These are phyloP conservation scores for Herpetomonas tarakana DNA, from an alignment of 208 protist genomes.

Conservation along the genomic window DNA sequence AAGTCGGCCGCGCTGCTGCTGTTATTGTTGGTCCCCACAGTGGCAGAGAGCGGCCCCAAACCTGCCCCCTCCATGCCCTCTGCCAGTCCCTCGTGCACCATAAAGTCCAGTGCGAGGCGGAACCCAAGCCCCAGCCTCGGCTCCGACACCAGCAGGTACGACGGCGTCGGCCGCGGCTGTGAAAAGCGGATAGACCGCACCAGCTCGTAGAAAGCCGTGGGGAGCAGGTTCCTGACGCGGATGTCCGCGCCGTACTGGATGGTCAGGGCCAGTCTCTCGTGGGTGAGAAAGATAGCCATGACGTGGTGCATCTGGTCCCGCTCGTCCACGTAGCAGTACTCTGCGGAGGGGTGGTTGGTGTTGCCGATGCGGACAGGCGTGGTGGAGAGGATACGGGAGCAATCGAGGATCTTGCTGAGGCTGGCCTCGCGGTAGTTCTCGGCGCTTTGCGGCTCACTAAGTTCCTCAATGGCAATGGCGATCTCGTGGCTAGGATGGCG, in stretches of 20 bases:
- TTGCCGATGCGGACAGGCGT: conserved; percentile 57
- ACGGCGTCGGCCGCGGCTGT: conserved; percentile 54
- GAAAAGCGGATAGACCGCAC: conserved; percentile 59
- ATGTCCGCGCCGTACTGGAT: conserved; percentile 73
- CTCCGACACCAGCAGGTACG: conserved; percentile 80
- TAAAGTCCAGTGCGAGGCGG: conserved; percentile 74
- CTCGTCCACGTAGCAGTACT: conserved; percentile 83
- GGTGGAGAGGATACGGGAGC: conserved; percentile 47
- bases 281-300: conserved; percentile 70
- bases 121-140: conserved; percentile 79
- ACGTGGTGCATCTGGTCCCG: conserved; percentile 40
- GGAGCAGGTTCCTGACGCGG: conserved; percentile 57
- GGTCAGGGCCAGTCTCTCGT: conserved; percentile 63
- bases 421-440: conserved; percentile 65
- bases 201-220: conserved; percentile 72
- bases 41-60: conserved; percentile 4
- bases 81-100: conserved; percentile 42
- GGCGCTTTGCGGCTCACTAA: conserved; percentile 25
- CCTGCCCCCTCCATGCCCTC: conserved; percentile 15
- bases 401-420: conserved; percentile 55
- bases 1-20: conserved; percentile 2
- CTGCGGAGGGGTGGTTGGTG: conserved; percentile 42
- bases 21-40: background rate
- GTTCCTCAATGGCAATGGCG: conserved; percentile 67
- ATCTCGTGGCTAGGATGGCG: conserved; percentile 62